Conservation (phyloP, 1,139 yeast species). For the Yamadazyma conglobata region DNA sequence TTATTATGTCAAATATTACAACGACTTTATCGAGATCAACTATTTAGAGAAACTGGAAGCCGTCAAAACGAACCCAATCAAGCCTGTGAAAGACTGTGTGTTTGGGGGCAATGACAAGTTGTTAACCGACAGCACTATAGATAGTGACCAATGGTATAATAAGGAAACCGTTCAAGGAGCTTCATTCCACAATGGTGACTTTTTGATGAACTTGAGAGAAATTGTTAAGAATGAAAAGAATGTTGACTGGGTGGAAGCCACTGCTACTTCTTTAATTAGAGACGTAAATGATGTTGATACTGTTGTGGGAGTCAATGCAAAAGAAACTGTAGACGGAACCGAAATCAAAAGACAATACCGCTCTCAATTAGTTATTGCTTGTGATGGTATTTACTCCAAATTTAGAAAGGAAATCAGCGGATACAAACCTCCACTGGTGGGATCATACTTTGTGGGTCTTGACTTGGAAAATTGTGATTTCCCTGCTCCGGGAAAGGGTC, state of each 20-base stretch:
- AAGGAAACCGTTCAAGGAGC: constrained; percentile 69
- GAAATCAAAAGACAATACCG: constrained; percentile 32
- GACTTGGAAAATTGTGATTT: constrained; percentile 67
- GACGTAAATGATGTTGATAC: constrained; percentile 45
- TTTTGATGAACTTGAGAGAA: constrained; percentile 70
- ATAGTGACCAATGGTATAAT: constrained; percentile 53
- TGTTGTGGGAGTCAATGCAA: constrained; percentile 67
- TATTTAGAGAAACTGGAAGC: constrained; percentile 66
- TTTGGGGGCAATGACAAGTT: constrained; percentile 54
- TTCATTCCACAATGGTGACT: constrained; percentile 89
- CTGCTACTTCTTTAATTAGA: constrained; percentile 62
- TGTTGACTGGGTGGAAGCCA: constrained; percentile 78
- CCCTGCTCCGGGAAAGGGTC: constrained; percentile 79
- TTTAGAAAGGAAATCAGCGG: constrained; percentile 72
- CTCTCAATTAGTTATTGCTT: constrained; percentile 68
- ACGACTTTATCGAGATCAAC: constrained; percentile 53
- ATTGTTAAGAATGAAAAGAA: constrained; percentile 67
- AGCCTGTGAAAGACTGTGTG: constrained; percentile 54
- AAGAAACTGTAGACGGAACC: constrained; percentile 12
- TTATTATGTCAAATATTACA: constrained; percentile 70
- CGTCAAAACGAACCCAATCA: constrained; percentile 37
- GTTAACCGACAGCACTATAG: constrained; percentile 46
- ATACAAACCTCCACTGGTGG: constrained; percentile 59
- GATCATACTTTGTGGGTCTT: constrained; percentile 85
- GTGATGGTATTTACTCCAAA: constrained; percentile 94